Percentiles rank a stretch among this genome's conserved stretches.
Conservation (phyloP, 495 filamentous ascomycete genomes). For the Gamarada debralockiae region DNA sequence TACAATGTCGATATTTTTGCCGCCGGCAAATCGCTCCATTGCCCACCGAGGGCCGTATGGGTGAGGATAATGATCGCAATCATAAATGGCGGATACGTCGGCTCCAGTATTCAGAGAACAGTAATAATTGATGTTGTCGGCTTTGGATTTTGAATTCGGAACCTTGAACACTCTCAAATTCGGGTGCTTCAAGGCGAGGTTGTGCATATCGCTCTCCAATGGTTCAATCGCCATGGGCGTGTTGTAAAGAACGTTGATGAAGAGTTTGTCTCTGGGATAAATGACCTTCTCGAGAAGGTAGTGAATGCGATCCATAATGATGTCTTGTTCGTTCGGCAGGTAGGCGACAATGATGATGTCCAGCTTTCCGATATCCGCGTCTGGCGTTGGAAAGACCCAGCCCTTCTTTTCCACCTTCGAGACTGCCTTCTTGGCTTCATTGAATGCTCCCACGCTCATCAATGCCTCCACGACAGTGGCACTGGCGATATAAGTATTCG, state of each 20-base stretch:
- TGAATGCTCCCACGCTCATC: conserved; percentile 28
- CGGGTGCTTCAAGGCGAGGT: conserved; percentile 20
- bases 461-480: conserved; percentile 34
- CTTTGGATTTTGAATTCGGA: conserved; percentile 35
- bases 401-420: conserved; percentile 28
- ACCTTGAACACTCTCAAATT: conserved; percentile 34
- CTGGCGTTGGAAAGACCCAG: conserved; percentile 33
- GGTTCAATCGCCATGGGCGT: conserved; percentile 33
- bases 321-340: conserved; percentile 39
- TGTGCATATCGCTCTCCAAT: conserved; percentile 28
- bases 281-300: conserved; percentile 34
- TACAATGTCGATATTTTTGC: conserved; percentile 33
- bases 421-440: conserved; percentile 28
- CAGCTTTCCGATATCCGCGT: conserved; percentile 30
- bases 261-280: conserved; percentile 33
- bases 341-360: conserved; percentile 40
- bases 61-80: conserved; percentile 38
- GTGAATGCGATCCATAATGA: conserved; percentile 34
- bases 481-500: conserved; percentile 14
- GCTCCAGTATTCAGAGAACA: conserved; percentile 30
- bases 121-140: conserved; percentile 39
- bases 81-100: conserved; percentile 36
- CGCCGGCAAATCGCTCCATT: conserved; percentile 30
- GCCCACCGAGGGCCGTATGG: conserved; percentile 37
- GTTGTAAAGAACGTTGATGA: conserved; percentile 38